Evolutionary conservation across 306 rosid genomes (phyloP), one percentile per base, ranked within the genome.

Genomic region (Cicer cuneatum): DNA sequence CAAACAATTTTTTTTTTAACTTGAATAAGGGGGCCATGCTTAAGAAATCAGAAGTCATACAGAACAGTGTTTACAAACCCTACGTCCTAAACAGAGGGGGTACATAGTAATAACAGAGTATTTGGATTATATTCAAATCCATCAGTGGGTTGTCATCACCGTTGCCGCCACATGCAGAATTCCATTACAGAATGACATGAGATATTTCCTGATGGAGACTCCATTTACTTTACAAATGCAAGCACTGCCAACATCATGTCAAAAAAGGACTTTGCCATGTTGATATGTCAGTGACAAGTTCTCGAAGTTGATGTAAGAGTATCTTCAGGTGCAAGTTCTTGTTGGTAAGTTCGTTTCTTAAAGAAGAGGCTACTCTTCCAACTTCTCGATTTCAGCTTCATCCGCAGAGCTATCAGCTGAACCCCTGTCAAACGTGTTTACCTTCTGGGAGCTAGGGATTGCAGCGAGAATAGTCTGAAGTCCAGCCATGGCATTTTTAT

Each of bases 181-280:
- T 66, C 15, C 66, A 47, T 14, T 35, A 37, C 29, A 65, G 37
- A 71, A 71, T 48, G 59, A 48, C 65, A 39, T 7, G 29, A 14
- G 24, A 71, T 51, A 51, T 51, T 14, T 62, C 66, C 11, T 54
- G 80, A 53, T 18, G n/a, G 7, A 46, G 69, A 39, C 46, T 67
- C 68, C 78, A 60, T 66, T 24, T 13, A 64, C 45, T 33, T 65
- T 61, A 49, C 75, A 72, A 43, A 73, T 75, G 21, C 57, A 74
- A 75, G 64, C 14, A 48, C 56, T 37, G 53, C 49, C 16, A 21
- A 58, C 66, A 79, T 90, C 83, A 89, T 66, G 88, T 71, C 2
- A 89, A 83, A 68, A 85, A 86, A 58, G 96, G 96, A 80, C 99
- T 94, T 81, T 92, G 97, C 99, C 97, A 94, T 54, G 93, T 90